Percentiles rank a stretch among this genome's conserved stretches.
phyloP scores from a whole-genome alignment of 352 stramenopile genomes.

The Plasmopara viticola region DNA sequence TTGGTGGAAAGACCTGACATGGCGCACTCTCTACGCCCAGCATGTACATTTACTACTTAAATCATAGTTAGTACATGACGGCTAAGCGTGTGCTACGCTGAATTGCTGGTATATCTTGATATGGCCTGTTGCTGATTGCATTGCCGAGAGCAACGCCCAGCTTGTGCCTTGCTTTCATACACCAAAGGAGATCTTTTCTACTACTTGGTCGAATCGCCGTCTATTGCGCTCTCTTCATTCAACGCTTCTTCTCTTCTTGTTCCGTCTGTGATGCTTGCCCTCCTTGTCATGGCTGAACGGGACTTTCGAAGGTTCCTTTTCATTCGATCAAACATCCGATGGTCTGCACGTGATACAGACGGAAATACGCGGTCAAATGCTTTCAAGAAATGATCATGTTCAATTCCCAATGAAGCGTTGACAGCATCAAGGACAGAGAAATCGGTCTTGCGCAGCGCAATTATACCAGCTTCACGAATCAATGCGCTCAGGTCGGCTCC shows the following conservation, averaged over 20 bases:
- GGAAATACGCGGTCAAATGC: conserved; percentile 80
- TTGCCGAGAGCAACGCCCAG: no score
- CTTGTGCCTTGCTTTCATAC: no score
- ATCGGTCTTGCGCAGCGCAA: conserved; percentile 82
- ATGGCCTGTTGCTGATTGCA: no score
- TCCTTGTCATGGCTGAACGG: conserved; percentile 30
- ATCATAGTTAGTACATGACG: no score
- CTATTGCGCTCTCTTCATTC: neutral
- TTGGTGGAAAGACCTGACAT: no score
- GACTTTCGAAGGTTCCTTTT: conserved; percentile 82
- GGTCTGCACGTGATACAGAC: conserved; percentile 75
- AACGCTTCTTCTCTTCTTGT: neutral
- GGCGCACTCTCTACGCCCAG: no score
- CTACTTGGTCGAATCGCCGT: neutral
- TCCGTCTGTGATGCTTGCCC: conserved; percentile 4
- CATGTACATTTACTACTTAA: no score
- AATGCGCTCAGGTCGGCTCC: conserved; percentile 96
- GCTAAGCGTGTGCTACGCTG: no score
- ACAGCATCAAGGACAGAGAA: conserved; percentile 28
- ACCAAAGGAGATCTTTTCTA: no score
- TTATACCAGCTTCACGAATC: conserved; percentile 94
- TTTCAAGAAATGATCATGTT: conserved; percentile 58
- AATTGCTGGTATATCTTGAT: no score
- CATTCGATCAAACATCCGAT: conserved; percentile 86
- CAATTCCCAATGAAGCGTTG: conserved; percentile 45